Evolutionary conservation across 306 rosid species (phyloP).

Genomic region (Herpetospermum pedunculosum): DNA sequence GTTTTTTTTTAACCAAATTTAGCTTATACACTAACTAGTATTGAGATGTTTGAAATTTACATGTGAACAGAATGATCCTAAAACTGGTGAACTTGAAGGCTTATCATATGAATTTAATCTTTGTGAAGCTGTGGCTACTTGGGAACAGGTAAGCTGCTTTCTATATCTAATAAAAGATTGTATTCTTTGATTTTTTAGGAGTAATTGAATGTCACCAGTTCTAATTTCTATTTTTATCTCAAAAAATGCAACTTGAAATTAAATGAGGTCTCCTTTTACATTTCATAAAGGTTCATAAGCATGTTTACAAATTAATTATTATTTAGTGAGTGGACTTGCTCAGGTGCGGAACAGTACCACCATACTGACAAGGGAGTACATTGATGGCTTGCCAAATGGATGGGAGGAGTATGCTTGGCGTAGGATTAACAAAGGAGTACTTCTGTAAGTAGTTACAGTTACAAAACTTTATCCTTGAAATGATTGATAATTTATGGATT

Average conservation of each 20-base stretch:
- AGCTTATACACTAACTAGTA: background rate
- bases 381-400: conserved; percentile 90
- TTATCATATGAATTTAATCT: conserved; percentile 72
- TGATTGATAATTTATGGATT: background rate
- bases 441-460: conserved; percentile 46
- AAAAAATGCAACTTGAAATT: background rate
- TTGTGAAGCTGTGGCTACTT: conserved; percentile 90
- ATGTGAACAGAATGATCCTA: conserved; percentile 67
- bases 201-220: background rate
- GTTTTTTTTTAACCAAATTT: background rate
- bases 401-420: conserved; percentile 99
- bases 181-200: background rate
- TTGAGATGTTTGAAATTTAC: conserved; percentile 17
- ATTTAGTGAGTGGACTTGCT: conserved; percentile 43
- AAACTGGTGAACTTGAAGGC: conserved; percentile 86
- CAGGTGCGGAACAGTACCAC: conserved; percentile 98
- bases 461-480: background rate
- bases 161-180: background rate
- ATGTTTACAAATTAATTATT: conserved; percentile 35
- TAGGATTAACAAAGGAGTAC: conserved; percentile 88
- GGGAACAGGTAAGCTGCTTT: conserved; percentile 72
- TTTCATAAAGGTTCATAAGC: background rate
- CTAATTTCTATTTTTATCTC: background rate
- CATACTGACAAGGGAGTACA: conserved; percentile 78
- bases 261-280: background rate